A percentile compares a stretch with the other conserved stretches of the same genome.
These are phyloP conservation scores for Pythium plurisporium DNA, from an alignment of 352 stramenopile genomes.

Conservation along the genomic window DNA sequence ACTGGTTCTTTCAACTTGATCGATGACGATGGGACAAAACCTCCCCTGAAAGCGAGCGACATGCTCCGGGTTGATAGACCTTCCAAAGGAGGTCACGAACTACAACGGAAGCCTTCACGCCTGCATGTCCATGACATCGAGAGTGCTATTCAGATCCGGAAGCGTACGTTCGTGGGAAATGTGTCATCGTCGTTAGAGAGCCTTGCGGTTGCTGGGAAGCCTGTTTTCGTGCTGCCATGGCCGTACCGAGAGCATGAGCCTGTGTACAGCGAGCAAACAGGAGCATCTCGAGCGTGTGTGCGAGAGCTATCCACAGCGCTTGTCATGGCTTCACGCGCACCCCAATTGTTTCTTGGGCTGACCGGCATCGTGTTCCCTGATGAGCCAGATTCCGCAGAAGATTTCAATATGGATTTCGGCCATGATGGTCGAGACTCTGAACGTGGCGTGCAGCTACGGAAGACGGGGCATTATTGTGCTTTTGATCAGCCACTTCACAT, in stretches of 20 bases:
- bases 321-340: slow-evolving; percentile 34
- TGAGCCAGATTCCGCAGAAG: neutral
- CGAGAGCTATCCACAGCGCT: slow-evolving; percentile 52
- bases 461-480: slow-evolving; percentile 61
- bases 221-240: slow-evolving; percentile 76
- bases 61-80: neutral
- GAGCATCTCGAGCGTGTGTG: slow-evolving; percentile 47
- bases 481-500: slow-evolving; percentile 80
- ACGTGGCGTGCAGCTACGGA: slow-evolving; percentile 23
- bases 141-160: slow-evolving; percentile 58
- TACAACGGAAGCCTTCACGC: slow-evolving; percentile 3
- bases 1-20: slow-evolving; percentile 4
- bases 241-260: slow-evolving; percentile 62
- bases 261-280: slow-evolving; percentile 41
- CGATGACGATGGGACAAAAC: neutral
- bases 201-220: slow-evolving; percentile 43
- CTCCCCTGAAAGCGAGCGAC: slow-evolving; percentile 12
- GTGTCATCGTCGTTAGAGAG: slow-evolving; percentile 26
- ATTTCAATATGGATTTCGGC: slow-evolving; percentile 1
- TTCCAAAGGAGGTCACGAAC: slow-evolving; percentile 21
- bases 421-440: neutral
- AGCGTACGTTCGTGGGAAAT: slow-evolving; percentile 50
- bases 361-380: slow-evolving; percentile 69
- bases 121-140: slow-evolving; percentile 35
- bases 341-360: slow-evolving; percentile 54